phyloP scores from a whole-genome alignment of 2,329 filamentous ascomycete species.

The Colletotrichum simmondsii region DNA sequence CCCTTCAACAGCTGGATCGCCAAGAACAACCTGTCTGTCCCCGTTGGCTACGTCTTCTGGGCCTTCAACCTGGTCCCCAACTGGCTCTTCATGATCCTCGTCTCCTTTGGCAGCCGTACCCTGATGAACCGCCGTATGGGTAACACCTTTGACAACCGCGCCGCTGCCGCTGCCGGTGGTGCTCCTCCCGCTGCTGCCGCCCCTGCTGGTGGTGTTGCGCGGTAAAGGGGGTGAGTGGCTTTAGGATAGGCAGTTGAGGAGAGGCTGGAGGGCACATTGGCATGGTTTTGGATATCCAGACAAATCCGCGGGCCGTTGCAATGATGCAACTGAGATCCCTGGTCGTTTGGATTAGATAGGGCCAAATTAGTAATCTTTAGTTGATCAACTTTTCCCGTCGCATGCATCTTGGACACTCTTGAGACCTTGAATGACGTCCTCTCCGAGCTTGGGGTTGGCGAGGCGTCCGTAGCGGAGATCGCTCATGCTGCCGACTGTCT shows the following conservation, averaged over 20 bases:
- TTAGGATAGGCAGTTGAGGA: background rate
- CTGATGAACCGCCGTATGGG: conserved; percentile 67
- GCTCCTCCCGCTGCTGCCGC: conserved; percentile 10
- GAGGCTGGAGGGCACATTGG: conserved; percentile 6
- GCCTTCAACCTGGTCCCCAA: conserved; percentile 73
- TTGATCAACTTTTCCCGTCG: conserved; percentile 54
- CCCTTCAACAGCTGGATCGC: conserved; percentile 77
- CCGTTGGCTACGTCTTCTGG: conserved; percentile 76
- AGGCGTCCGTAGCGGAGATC: conserved; percentile 86
- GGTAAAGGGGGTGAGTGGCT: background rate
- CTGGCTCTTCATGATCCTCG: conserved; percentile 82
- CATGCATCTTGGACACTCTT: conserved; percentile 73
- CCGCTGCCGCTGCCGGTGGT: conserved; percentile 4
- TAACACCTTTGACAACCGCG: conserved; percentile 16
- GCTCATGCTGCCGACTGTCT: conserved; percentile 78
- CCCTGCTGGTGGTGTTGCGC: conserved; percentile 14
- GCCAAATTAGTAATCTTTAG: conserved; percentile 36
- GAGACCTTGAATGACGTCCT: conserved; percentile 76
- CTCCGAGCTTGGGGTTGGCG: conserved; percentile 69
- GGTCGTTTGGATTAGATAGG: conserved; percentile 27
- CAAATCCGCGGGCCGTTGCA: background rate
- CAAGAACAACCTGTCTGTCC: conserved; percentile 70
- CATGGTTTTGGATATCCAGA: conserved; percentile 4
- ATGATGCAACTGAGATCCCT: background rate
- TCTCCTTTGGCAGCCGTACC: conserved; percentile 78